These are phyloP conservation scores for Hydnomerulius pinastri DNA, from an alignment of 768 basidiomycete species.

Conservation along the genomic window DNA sequence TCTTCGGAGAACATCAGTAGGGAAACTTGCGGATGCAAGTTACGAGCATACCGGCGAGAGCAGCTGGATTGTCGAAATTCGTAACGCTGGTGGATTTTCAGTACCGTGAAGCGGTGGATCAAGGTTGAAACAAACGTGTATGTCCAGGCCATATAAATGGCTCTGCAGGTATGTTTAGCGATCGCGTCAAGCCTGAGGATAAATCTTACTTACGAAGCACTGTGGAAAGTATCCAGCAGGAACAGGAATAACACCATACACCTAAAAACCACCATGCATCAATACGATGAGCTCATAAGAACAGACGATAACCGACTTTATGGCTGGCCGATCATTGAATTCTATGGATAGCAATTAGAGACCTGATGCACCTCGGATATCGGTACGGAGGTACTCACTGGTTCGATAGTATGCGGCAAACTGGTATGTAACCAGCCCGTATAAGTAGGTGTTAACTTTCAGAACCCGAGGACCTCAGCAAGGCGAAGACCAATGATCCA, in stretches of 20 bases:
- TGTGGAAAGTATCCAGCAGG: conserved; percentile 22
- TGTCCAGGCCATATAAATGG: conserved; percentile 20
- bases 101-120: background rate
- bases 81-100: conserved; percentile 6
- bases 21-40: background rate
- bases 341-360: conserved; percentile 1
- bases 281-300: background rate
- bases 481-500: background rate
- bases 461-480: background rate
- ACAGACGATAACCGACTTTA: conserved; percentile 1
- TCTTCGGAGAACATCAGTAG: conserved; percentile 25
- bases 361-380: too few relatives aligned
- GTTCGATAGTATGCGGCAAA: conserved; percentile 40
- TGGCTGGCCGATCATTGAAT: conserved; percentile 14
- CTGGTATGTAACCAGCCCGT: conserved; percentile 45
- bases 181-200: background rate
- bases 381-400: conserved; percentile 1
- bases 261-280: background rate
- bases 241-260: conserved; percentile 19
- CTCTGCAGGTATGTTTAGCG: background rate
- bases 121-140: conserved; percentile 23
- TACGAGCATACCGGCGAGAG: conserved; percentile 6
- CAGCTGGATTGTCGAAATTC: conserved; percentile 14
- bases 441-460: conserved; percentile 34
- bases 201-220: conserved; percentile 13